phyloP scores from a whole-genome alignment of 768 basidiomycete genomes.

The Collybia sp. region DNA sequence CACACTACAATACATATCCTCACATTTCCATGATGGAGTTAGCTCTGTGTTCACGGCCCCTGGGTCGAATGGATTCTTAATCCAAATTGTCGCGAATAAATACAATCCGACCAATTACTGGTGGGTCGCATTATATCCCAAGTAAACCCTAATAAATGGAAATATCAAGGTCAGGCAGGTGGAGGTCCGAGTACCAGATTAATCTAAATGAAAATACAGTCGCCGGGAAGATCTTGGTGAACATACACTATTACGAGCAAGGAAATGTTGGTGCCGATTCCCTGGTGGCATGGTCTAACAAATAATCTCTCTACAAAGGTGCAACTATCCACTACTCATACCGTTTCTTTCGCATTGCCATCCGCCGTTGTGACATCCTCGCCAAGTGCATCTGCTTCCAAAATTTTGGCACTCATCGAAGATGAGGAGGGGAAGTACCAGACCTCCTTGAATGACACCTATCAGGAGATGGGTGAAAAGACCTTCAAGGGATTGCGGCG shows the following conservation, averaged over 20 bases:
- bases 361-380: constrained; percentile 49
- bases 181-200: constrained; percentile 84
- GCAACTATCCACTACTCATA: constrained; percentile 79
- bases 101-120: constrained; percentile 94
- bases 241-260: constrained; percentile 97
- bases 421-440: constrained; percentile 82
- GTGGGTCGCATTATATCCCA: constrained; percentile 32
- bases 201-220: constrained; percentile 62
- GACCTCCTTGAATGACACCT: constrained; percentile 71
- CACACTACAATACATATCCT: constrained; percentile 59
- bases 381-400: constrained; percentile 51
- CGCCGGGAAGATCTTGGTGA: constrained; percentile 69
- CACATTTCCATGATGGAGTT: constrained; percentile 84
- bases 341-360: constrained; percentile 59
- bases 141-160: neutral
- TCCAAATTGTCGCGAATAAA: constrained; percentile 93
- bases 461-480: constrained; percentile 89
- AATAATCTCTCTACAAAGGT: constrained; percentile 46
- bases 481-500: constrained; percentile 89
- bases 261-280: constrained; percentile 64
- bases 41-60: constrained; percentile 62
- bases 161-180: constrained; percentile 79
- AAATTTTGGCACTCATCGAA: constrained; percentile 77
- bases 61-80: constrained; percentile 44
- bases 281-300: neutral